Evolutionary conservation across 768 basidiomycete genomes (phyloP).

Genomic region (Fomitopsis pulvina): DNA sequence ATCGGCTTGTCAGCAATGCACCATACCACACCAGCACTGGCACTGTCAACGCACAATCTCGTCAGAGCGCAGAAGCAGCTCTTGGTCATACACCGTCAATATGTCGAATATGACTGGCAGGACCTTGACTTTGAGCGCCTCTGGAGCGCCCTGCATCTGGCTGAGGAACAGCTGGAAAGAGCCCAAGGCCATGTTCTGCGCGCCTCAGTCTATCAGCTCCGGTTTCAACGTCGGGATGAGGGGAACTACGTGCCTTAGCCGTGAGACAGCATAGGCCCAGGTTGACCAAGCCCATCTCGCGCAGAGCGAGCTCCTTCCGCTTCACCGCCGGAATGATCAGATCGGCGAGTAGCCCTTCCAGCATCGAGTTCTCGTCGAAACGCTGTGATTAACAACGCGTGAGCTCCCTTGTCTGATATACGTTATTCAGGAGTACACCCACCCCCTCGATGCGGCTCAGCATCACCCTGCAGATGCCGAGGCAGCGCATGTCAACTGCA

Average conservation of each 20-base stretch:
- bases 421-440: conserved; percentile 10
- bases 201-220: no score
- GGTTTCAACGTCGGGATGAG: no score
- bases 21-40: background rate
- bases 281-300: conserved; percentile 40
- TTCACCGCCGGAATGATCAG: conserved; percentile 42
- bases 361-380: conserved; percentile 41
- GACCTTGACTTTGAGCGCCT: conserved; percentile 34
- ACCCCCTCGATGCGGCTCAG: conserved; percentile 44
- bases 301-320: conserved; percentile 35
- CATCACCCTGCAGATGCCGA: conserved; percentile 37
- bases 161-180: conserved; percentile 43
- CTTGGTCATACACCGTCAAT: conserved; percentile 40
- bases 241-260: conserved; percentile 27
- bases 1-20: background rate
- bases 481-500: conserved; percentile 35
- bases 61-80: conserved; percentile 19
- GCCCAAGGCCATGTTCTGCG: conserved; percentile 34
- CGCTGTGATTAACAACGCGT: conserved; percentile 6
- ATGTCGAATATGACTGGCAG: conserved; percentile 44
- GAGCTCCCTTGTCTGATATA: background rate
- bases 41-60: conserved; percentile 10
- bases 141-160: conserved; percentile 35
- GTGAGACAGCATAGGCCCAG: conserved; percentile 44
- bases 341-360: conserved; percentile 43